Evolutionary conservation across 2,329 filamentous ascomycete species (phyloP).

Genomic region (Fonsecaea nubica): DNA sequence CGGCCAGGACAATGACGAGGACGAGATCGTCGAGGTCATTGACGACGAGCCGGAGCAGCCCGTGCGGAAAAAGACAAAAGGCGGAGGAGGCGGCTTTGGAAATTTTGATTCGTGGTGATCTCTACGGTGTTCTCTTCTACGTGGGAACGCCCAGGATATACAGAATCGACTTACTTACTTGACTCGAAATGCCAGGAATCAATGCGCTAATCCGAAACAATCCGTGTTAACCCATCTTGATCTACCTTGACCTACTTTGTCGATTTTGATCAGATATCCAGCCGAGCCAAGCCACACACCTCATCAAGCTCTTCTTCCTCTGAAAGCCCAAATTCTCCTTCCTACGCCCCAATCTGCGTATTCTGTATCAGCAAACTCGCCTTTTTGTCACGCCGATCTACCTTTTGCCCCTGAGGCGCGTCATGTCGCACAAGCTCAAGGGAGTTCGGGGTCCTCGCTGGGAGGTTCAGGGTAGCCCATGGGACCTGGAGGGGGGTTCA

Average conservation of each 20-base stretch:
- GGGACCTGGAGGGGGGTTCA: too few species aligned
- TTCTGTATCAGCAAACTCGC: background rate
- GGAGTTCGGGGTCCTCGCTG: background rate
- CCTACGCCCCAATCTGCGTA: background rate
- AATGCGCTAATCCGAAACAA: background rate
- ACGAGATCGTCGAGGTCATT: constrained; percentile 67
- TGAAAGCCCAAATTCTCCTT: background rate
- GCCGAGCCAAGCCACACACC: background rate
- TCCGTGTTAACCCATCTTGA: background rate
- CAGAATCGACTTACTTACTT: too few species aligned
- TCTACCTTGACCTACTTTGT: background rate
- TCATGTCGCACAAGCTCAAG: background rate
- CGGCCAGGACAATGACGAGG: constrained; percentile 49
- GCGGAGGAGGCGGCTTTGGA: constrained; percentile 75
- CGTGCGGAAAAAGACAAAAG: constrained; percentile 79
- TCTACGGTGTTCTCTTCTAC: background rate
- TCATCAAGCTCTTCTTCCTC: background rate
- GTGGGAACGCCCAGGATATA: background rate
- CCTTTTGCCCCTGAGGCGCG: background rate
- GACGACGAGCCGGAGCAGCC: constrained; percentile 73
- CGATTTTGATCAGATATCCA: background rate
- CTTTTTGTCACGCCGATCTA: background rate
- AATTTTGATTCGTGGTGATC: constrained; percentile 89
- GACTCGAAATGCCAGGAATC: background rate
- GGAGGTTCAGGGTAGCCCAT: background rate